These are phyloP conservation scores for Fusarium humuli DNA, from an alignment of 2,329 filamentous ascomycete genomes.

Conservation along the genomic window DNA sequence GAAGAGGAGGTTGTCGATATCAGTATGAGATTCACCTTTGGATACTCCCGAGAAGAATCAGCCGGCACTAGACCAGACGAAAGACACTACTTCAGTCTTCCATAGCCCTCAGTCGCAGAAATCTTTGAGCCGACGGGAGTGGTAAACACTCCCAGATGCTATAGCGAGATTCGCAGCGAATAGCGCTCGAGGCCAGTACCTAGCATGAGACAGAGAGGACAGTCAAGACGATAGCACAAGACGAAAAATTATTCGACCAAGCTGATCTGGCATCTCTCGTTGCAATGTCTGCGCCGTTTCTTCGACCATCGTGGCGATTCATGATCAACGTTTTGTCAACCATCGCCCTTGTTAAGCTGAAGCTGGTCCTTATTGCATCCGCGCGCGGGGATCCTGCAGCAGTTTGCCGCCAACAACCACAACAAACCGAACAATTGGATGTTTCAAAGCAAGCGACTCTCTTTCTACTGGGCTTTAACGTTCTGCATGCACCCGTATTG, in stretches of 20 bases:
- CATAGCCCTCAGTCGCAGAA: slow-evolving; percentile 62
- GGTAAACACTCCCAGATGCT: slow-evolving; percentile 58
- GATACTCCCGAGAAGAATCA: slow-evolving; percentile 48
- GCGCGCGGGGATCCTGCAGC: slow-evolving; percentile 24
- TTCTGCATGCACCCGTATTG: slow-evolving; percentile 27
- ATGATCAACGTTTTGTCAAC: slow-evolving; percentile 42
- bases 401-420: slow-evolving; percentile 17
- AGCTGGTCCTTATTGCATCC: slow-evolving; percentile 23
- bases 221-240: slow-evolving; percentile 79
- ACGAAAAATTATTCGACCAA: slow-evolving; percentile 60
- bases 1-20: slow-evolving; percentile 47
- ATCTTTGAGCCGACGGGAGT: slow-evolving; percentile 57
- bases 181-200: slow-evolving; percentile 73
- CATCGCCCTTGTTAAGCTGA: slow-evolving; percentile 17
- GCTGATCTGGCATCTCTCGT: slow-evolving; percentile 56
- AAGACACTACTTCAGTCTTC: slow-evolving; percentile 52
- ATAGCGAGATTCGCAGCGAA: slow-evolving; percentile 68
- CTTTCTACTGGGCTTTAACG: slow-evolving; percentile 2
- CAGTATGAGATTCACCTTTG: slow-evolving; percentile 45
- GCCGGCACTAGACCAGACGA: slow-evolving; percentile 50
- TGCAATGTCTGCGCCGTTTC: slow-evolving; percentile 56
- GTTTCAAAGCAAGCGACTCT: slow-evolving; percentile 9
- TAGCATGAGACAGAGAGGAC: slow-evolving; percentile 64
- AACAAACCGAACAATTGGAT: slow-evolving; percentile 12
- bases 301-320: slow-evolving; percentile 38